Percentiles rank a stretch among this genome's conserved stretches.
Evolutionary conservation across 176 grass and related monocot species (phyloP).

Genomic region (Aegilops sharonensis): DNA sequence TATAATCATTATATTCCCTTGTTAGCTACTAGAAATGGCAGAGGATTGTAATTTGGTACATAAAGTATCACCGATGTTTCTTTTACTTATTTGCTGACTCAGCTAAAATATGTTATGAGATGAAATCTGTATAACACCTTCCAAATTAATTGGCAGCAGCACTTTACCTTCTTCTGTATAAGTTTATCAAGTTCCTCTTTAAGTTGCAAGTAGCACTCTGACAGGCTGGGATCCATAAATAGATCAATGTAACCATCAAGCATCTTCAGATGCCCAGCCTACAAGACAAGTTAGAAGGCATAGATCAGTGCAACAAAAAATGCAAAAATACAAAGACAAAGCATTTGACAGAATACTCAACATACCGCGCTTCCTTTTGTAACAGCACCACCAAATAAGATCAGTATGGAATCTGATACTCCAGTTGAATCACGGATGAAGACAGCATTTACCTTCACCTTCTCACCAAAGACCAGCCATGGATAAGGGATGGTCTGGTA

Average conservation of each 20-base stretch:
- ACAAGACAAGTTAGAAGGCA: conserved; percentile 17
- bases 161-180: conserved; percentile 76
- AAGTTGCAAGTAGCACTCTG: conserved; percentile 84
- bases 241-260: conserved; percentile 94
- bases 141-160: background rate
- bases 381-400: conserved; percentile 83
- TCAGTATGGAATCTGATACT: conserved; percentile 87
- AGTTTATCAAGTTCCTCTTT: conserved; percentile 94
- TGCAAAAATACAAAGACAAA: conserved; percentile 19
- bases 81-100: background rate
- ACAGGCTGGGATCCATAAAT: conserved; percentile 93
- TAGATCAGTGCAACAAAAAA: background rate
- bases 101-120: background rate
- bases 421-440: conserved; percentile 93
- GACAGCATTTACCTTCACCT: conserved; percentile 91
- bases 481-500: conserved; percentile 91
- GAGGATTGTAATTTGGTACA: background rate
- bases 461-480: conserved; percentile 96
- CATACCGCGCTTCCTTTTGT: conserved; percentile 69
- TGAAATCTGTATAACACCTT: background rate
- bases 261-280: conserved; percentile 96
- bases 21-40: background rate
- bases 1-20: background rate
- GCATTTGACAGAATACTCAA: background rate
- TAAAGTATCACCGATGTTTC: background rate